phyloP scores from a whole-genome alignment of 176 grass and related monocot species.

The Cymbopogon citratus region DNA sequence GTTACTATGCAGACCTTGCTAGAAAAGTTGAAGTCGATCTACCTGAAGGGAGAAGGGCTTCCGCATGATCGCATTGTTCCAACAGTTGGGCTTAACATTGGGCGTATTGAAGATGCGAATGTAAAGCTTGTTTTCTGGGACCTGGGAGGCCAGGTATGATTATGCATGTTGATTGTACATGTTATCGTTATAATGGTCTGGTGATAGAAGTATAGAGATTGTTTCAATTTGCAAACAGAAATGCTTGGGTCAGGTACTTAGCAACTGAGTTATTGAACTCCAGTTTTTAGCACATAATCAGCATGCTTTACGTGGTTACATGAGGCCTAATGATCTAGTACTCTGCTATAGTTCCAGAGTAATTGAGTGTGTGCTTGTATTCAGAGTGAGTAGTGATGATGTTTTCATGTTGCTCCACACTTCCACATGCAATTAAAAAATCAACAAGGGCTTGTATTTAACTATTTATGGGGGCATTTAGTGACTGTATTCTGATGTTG shows the following conservation, averaged over 20 bases:
- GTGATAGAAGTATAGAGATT: background rate
- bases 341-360: background rate
- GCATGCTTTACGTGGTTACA: background rate
- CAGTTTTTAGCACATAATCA: background rate
- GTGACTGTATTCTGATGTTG: background rate
- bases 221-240: background rate
- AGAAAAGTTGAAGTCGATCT: conserved; percentile 92
- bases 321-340: background rate
- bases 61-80: conserved; percentile 87
- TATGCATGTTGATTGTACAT: background rate
- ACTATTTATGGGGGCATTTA: background rate
- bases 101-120: conserved; percentile 85
- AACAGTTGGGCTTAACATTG: conserved; percentile 96
- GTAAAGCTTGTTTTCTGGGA: conserved; percentile 98
- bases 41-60: conserved; percentile 66
- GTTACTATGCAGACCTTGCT: conserved; percentile 65
- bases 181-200: background rate
- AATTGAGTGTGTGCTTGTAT: background rate
- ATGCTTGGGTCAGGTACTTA: background rate
- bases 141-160: conserved; percentile 94
- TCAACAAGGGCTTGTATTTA: background rate
- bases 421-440: background rate
- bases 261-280: background rate
- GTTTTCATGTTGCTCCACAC: background rate
- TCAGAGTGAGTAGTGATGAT: background rate